Base-by-base conservation (phyloP, 2,329 filamentous ascomycete genomes). In the Periconia sp. region DNA sequence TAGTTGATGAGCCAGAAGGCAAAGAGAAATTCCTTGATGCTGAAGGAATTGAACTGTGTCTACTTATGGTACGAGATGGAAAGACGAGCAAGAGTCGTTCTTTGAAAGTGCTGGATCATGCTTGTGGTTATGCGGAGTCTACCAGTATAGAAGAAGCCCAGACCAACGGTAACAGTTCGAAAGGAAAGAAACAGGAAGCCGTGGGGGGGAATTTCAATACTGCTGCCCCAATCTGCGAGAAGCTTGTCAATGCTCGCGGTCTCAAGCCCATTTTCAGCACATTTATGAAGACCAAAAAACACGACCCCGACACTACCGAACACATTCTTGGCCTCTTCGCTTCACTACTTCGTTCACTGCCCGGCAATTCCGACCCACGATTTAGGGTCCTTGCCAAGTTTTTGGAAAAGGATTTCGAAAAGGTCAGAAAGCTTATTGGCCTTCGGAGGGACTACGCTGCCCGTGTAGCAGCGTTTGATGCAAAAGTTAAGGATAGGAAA, bases 351-450 rank as follows among this genome's bases (percentile, higher is more conserved):
- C 85, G 91, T 17, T 78, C 86, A 4, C 71, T 99, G 1, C 91
- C 92, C 0, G 88, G 84, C 12, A 83, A 89, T 22, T 91, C 89
- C 1, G 78, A 89, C 0, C 79, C 85, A 22, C 82, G 94, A 5
- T 95, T 97, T 56, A 83, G 94, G 4, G 82, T 87, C 1, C 79
- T 97, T 4, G 92, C 92, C 34, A 99, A 99, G 64, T 97, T 97
- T 60, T 87, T 96, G 13, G 94, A 99, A 69, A 95, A 90, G 65
- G 85, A 96, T 53, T 96, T 95, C 66, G 89, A 86, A 55, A 97
- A 97, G 76, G 83, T 90, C 25, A 73, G 66, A 5, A 89, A 85
- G 63, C 76, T 97, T 4, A 68, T 95, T 24, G 77, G 80, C 46
- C 69, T 96, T 34, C 82, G 92, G 28, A 74, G 82, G 34, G 86